A percentile compares a stretch with the other conserved stretches of the same genome.
Conservation (phyloP, 164 flowering plant species). For the Tetracentron sinense region DNA sequence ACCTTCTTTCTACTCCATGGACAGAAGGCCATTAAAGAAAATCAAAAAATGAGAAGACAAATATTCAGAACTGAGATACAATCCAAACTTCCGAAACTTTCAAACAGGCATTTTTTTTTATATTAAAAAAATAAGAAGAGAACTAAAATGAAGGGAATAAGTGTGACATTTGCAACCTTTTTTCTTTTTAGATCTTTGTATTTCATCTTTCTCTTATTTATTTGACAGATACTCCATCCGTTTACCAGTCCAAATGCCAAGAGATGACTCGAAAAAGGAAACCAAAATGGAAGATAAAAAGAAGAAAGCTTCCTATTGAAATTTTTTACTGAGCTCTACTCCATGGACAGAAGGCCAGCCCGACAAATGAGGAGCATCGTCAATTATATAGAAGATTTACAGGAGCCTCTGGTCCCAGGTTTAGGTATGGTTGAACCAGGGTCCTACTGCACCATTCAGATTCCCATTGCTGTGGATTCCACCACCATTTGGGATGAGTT, state of each 20-base stretch:
- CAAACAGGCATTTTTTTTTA: too few relatives aligned
- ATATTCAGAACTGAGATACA: too few relatives aligned
- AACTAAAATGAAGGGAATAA: too few relatives aligned
- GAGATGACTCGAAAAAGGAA: conserved; percentile 10
- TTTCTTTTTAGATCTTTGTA: not conserved
- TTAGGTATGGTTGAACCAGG: conserved; percentile 78
- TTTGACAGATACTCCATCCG: conserved; percentile 25
- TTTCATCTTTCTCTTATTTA: conserved; percentile 16
- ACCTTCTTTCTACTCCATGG: too few relatives aligned
- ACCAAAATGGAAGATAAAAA: conserved; percentile 1
- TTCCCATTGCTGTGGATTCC: conserved; percentile 83
- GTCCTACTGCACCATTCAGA: conserved; percentile 65
- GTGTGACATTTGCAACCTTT: not conserved
- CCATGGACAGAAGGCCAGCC: conserved; percentile 21
- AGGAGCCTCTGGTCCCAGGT: conserved; percentile 5
- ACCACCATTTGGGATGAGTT: conserved; percentile 59
- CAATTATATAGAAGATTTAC: conserved; percentile 18
- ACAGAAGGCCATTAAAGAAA: too few relatives aligned
- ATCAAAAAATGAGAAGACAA: too few relatives aligned
- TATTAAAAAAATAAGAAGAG: too few relatives aligned
- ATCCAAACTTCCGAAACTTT: too few relatives aligned
- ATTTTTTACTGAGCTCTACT: conserved; percentile 19
- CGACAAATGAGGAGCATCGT: conserved; percentile 4
- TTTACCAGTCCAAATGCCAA: conserved; percentile 42
- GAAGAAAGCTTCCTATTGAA: conserved; percentile 16